phyloP scores from a whole-genome alignment of 2,329 filamentous ascomycete species.

The Aureobasidium sp. region DNA sequence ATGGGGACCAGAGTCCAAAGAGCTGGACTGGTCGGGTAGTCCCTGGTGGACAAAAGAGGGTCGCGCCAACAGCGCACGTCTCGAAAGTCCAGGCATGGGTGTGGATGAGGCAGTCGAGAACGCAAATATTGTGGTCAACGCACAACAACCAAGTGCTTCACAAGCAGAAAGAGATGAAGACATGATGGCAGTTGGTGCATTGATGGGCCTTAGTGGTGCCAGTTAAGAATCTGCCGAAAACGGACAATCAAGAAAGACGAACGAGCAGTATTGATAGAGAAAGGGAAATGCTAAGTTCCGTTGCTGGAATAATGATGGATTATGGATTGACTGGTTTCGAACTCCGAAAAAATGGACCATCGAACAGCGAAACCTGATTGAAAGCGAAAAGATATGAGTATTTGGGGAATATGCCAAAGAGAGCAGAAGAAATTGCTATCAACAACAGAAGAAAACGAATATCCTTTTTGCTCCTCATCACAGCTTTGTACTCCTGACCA shows the following conservation, averaged over 20 bases:
- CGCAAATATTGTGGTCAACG: background rate
- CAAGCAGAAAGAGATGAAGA: slow-evolving; percentile 14
- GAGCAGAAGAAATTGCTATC: background rate
- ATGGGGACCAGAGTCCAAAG: slow-evolving; percentile 1
- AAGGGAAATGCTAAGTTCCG: background rate
- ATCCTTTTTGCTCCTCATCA: background rate
- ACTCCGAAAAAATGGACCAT: too few relatives aligned
- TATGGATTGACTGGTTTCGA: background rate
- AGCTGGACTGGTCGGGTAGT: background rate
- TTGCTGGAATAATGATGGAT: background rate
- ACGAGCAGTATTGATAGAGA: background rate
- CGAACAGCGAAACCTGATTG: background rate
- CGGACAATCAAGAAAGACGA: background rate
- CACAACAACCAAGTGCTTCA: slow-evolving; percentile 18
- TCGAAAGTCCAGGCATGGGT: background rate
- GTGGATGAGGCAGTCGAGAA: background rate
- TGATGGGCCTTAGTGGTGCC: slow-evolving; percentile 15
- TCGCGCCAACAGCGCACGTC: background rate
- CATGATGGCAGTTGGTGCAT: slow-evolving; percentile 16
- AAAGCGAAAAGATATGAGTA: background rate
- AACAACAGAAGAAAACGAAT: background rate
- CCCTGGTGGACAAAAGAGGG: background rate
- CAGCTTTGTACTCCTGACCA: slow-evolving; percentile 93
- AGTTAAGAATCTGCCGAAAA: background rate
- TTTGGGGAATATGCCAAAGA: background rate